A percentile compares a stretch with the other conserved stretches of the same genome.
Conservation (phyloP, 768 basidiomycete species). For the Strobilomyces echinocephalus region DNA sequence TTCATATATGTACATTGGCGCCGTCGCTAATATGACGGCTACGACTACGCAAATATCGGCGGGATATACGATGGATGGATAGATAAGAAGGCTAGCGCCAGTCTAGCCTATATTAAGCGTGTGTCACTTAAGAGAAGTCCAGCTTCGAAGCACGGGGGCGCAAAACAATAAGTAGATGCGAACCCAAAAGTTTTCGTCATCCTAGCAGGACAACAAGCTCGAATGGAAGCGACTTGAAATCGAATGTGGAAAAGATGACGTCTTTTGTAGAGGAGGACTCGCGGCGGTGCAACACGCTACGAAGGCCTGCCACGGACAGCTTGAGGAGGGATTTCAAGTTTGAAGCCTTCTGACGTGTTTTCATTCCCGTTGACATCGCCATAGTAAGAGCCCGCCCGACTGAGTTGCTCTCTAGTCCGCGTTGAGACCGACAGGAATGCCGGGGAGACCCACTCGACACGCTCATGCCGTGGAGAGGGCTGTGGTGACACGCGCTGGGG, state of each 20-base stretch:
- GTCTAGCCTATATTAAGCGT: conserved; percentile 12
- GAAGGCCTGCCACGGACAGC: conserved; percentile 8
- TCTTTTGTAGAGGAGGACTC: conserved; percentile 4
- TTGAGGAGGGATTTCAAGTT: conserved; percentile 4
- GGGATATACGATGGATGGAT: conserved; percentile 17
- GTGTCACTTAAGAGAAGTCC: neutral
- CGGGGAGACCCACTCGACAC: conserved; percentile 21
- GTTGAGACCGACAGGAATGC: conserved; percentile 14
- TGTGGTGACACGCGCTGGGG: conserved; percentile 27
- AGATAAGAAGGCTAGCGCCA: conserved; percentile 21
- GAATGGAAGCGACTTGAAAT: conserved; percentile 4
- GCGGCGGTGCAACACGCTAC: conserved; percentile 1
- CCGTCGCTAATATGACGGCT: conserved; percentile 1
- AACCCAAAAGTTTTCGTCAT: conserved; percentile 7
- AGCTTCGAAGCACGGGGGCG: conserved; percentile 9
- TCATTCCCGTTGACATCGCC: conserved; percentile 31
- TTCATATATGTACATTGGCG: conserved; percentile 18
- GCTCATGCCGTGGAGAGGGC: conserved; percentile 27
- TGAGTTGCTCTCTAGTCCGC: conserved; percentile 15
- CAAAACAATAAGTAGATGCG: conserved; percentile 11
- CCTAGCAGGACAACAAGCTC: neutral
- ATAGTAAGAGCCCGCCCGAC: conserved; percentile 21
- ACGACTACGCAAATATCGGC: conserved; percentile 8
- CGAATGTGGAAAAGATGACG: conserved; percentile 3
- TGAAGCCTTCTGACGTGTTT: conserved; percentile 12